Percentiles rank a stretch among this genome's conserved stretches.
Evolutionary conservation across 129 eudicot genomes (phyloP).

Genomic region (Flaveria robusta): DNA sequence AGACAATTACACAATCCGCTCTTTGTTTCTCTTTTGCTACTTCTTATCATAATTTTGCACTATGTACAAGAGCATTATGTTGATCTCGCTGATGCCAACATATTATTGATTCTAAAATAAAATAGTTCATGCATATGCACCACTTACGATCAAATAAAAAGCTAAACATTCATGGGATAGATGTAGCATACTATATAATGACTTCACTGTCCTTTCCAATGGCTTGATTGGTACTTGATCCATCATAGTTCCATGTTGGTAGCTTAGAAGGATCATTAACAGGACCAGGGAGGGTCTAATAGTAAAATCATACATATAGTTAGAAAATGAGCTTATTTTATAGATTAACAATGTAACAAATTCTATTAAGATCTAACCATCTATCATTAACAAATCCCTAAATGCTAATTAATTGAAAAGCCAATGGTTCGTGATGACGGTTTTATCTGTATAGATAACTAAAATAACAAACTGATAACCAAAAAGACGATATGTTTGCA

Average conservation of each 20-base stretch:
- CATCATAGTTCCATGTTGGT: conserved; percentile 87
- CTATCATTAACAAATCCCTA: background rate
- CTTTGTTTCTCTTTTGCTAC: too few relatives aligned
- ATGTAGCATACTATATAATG: conserved; percentile 53
- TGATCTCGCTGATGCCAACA: too few relatives aligned
- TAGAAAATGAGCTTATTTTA: background rate
- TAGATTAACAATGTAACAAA: background rate
- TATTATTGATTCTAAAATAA: too few relatives aligned
- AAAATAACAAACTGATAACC: too few relatives aligned
- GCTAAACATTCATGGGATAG: background rate
- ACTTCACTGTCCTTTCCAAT: conserved; percentile 85
- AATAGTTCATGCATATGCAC: background rate
- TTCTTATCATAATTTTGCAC: too few relatives aligned
- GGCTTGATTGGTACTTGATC: conserved; percentile 83
- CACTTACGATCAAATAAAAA: background rate
- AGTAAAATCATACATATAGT: background rate
- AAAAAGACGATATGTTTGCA: background rate
- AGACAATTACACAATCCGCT: too few relatives aligned
- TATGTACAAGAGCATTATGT: too few relatives aligned
- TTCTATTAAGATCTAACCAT: background rate
- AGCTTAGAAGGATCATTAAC: conserved; percentile 69
- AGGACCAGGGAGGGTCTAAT: conserved; percentile 61
- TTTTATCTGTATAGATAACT: too few relatives aligned
- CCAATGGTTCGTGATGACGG: too few relatives aligned
- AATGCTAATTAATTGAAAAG: background rate